Base-by-base conservation (phyloP, 495 filamentous ascomycete genomes). In the Gamarada debralockiae region DNA sequence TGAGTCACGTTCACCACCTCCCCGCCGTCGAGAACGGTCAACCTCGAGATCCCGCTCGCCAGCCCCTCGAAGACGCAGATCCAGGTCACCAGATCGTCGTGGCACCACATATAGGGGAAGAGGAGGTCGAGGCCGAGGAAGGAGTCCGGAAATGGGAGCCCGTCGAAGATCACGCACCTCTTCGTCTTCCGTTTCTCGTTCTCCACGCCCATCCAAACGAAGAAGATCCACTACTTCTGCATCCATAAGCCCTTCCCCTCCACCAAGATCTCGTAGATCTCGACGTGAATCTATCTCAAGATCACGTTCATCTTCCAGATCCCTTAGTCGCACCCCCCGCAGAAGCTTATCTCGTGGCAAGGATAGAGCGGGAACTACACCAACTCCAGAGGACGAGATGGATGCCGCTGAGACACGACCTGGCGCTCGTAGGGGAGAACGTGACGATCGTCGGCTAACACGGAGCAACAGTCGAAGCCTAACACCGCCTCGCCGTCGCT, bases 31-130 rank as follows among this genome's bases (percentile, higher is more conserved):
- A 38, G 65, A 65, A 14, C 64, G 63, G 7, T 62, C 62, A 3
- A 56, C 52, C 36, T 75, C 77, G 45, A 66, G 73, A 47, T 70
- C 71, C 9, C 70, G 74, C 39, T 75, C 75, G 17, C 61, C 70
- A 12, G 40, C 62, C 12, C 60, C 47, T 42, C 57, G 57, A 18
- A 58, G 65, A 6, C 60, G 67, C 2, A 63, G 53, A 41, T 67
- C 70, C 12, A 44, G 46, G 38, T 51, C 57, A 22, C 61, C 53
- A 36, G 57, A 58, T 24, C 52, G 57, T 31, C 50, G 52, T 52
- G 48, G 41, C 33, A 39, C 47, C n/a, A 37, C 31, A 21, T 53
- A 60, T 52, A 39, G 60, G 42, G 66, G 65, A 53, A 67, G 65
- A 63, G 68, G 65, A 44, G 65, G 62, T 42, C 57, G 52, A 44